A percentile compares a stretch with the other conserved stretches of the same genome.
Evolutionary conservation across 2,329 filamentous ascomycete genomes (phyloP).

Genomic region (Fusarium poae): DNA sequence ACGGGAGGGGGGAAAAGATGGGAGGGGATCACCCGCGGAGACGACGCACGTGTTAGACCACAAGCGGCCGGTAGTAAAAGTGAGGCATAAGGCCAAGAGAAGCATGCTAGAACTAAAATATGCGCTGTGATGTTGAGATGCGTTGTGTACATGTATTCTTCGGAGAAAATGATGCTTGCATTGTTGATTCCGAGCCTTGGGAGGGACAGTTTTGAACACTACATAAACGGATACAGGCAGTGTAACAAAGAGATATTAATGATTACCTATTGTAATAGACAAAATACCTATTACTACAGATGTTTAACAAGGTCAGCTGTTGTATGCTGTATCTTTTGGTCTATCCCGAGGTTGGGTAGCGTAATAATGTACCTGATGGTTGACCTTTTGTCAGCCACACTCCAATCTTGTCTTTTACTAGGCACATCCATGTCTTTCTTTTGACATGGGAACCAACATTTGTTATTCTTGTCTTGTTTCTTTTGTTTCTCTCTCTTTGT

Average conservation of each 20-base stretch:
- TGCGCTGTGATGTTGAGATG: conserved; percentile 7
- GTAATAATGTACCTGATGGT: background rate
- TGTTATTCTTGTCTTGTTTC: conserved; percentile 15
- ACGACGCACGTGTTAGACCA: conserved; percentile 54
- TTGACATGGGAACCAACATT: conserved; percentile 16
- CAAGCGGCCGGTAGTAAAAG: conserved; percentile 41
- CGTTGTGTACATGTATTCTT: background rate
- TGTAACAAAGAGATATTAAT: conserved; percentile 14
- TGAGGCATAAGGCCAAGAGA: conserved; percentile 25
- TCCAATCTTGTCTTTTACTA: conserved; percentile 29
- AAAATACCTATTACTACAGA: background rate
- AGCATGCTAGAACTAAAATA: conserved; percentile 1
- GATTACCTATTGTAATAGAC: background rate
- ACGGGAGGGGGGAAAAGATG: conserved; percentile 16
- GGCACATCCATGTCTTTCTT: conserved; percentile 37
- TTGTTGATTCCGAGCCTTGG: conserved; percentile 1
- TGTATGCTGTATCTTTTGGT: background rate
- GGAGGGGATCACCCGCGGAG: conserved; percentile 31
- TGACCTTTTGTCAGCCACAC: conserved; percentile 31
- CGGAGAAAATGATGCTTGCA: background rate
- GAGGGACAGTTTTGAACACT: background rate
- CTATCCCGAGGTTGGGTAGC: background rate
- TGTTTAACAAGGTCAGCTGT: conserved; percentile 35
- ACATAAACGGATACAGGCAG: background rate
- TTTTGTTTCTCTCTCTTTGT: conserved; percentile 16